These are phyloP conservation scores for Bryum argenteum DNA, from an alignment of 225 moss, liverwort and hornwort species.

Conservation along the genomic window DNA sequence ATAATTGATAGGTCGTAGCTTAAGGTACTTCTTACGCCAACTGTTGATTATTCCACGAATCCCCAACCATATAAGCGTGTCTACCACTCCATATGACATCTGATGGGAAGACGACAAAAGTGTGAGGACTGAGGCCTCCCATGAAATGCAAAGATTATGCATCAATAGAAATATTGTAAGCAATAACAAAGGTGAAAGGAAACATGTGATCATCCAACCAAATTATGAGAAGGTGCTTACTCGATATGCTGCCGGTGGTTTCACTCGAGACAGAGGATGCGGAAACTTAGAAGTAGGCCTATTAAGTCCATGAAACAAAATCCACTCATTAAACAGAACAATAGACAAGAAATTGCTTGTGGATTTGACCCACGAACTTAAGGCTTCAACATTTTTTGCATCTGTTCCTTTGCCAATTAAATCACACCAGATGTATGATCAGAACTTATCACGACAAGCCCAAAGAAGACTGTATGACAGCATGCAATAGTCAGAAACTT, in stretches of 20 bases:
- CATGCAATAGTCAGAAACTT: constrained; percentile 32
- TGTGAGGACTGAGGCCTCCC: too few species aligned
- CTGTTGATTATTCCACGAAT: constrained; percentile 68
- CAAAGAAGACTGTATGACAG: constrained; percentile 20
- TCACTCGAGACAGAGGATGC: constrained; percentile 69
- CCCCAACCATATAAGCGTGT: constrained; percentile 69
- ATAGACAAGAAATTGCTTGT: constrained; percentile 6
- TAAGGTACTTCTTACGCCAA: constrained; percentile 67
- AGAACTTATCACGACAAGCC: constrained; percentile 3
- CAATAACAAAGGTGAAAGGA: constrained; percentile 13
- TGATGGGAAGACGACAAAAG: constrained; percentile 33
- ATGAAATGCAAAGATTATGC: background rate
- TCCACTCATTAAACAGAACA: background rate
- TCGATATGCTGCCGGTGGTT: constrained; percentile 64
- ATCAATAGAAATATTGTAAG: constrained; percentile 12
- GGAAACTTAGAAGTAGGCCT: constrained; percentile 70
- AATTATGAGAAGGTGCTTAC: constrained; percentile 42
- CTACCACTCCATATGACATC: constrained; percentile 74
- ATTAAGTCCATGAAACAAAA: constrained; percentile 30
- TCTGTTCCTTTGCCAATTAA: background rate
- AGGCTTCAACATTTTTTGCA: background rate
- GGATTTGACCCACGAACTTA: constrained; percentile 2
- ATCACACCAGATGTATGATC: constrained; percentile 2
- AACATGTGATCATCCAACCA: constrained; percentile 5
- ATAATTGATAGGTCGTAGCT: constrained; percentile 64